Percentiles rank a stretch among this genome's conserved stretches.
Conservation (phyloP, 2,329 filamentous ascomycete species). For the Alternaria hordeiaustralica region DNA sequence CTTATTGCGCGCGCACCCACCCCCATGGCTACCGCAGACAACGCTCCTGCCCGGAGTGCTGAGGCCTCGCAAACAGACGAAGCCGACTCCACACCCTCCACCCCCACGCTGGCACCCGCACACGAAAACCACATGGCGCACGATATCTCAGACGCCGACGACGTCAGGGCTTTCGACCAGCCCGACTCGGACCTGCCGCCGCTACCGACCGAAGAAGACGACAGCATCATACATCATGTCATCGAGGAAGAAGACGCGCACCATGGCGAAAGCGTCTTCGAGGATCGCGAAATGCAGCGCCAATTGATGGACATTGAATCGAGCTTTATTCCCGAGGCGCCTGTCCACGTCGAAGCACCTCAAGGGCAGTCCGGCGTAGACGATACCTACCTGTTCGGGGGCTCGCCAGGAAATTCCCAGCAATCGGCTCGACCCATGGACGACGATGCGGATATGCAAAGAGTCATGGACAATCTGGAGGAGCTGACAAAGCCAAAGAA, state of each 20-base stretch:
- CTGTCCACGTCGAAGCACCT: conserved; percentile 37
- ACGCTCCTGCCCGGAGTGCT: conserved; percentile 30
- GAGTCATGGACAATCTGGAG: conserved; percentile 26
- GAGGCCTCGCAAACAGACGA: conserved; percentile 34
- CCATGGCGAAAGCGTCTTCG: conserved; percentile 53
- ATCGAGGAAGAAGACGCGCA: conserved; percentile 36
- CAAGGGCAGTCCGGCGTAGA: conserved; percentile 47
- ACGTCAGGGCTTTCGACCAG: conserved; percentile 42
- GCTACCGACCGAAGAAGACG: conserved; percentile 49
- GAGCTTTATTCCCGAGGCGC: conserved; percentile 65
- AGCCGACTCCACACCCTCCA: conserved; percentile 22
- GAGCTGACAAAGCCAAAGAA: conserved; percentile 27
- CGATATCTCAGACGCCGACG: conserved; percentile 38
- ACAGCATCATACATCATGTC: conserved; percentile 47
- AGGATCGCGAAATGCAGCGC: conserved; percentile 65
- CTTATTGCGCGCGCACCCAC: conserved; percentile 25
- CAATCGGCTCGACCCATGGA: conserved; percentile 18
- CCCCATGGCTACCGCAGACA: conserved; percentile 31
- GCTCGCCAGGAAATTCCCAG: conserved; percentile 42
- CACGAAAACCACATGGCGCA: conserved; percentile 32
- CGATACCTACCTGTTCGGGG: conserved; percentile 56
- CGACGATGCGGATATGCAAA: conserved; percentile 16
- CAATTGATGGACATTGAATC: conserved; percentile 68
- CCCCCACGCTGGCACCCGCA: conserved; percentile 18
- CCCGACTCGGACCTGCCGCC: conserved; percentile 50